Percentiles rank a stretch among this genome's conserved stretches.
Conservation (phyloP, 768 basidiomycete genomes). For the Candolleomyces efflorescens region DNA sequence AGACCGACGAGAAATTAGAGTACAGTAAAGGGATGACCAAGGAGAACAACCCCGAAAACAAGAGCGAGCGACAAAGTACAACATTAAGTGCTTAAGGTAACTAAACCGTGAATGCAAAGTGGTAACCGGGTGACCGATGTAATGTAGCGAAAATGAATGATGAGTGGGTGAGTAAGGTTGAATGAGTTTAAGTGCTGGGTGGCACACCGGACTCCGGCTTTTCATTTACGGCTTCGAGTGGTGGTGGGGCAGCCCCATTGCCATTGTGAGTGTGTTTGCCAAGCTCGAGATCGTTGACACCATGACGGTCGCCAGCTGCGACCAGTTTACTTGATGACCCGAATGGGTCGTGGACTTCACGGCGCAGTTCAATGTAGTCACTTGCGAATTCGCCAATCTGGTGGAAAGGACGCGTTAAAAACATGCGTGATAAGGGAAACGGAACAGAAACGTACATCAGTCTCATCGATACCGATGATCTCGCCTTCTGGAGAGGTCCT, state of each 20-base stretch:
- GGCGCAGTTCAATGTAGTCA: slow-evolving; percentile 66
- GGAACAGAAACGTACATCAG: slow-evolving; percentile 45
- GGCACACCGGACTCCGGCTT: background rate
- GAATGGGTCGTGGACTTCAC: slow-evolving; percentile 46
- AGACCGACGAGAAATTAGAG: slow-evolving; percentile 6
- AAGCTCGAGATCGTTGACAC: slow-evolving; percentile 27
- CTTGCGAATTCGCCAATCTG: slow-evolving; percentile 69
- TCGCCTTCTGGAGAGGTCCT: slow-evolving; percentile 54
- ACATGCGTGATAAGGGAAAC: background rate
- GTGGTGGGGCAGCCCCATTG: background rate
- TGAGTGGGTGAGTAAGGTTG: background rate
- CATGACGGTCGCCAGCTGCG: slow-evolving; percentile 36
- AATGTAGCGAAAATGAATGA: background rate
- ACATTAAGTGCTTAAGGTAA: background rate
- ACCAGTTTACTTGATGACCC: slow-evolving; percentile 16
- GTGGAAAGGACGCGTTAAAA: background rate
- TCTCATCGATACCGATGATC: slow-evolving; percentile 63
- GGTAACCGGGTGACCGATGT: background rate
- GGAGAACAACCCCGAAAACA: background rate
- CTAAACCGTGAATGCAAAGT: background rate
- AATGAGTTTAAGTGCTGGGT: background rate
- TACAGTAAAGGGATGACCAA: slow-evolving; percentile 2
- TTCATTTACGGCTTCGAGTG: background rate
- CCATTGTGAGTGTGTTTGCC: background rate
- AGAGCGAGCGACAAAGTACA: slow-evolving; percentile 1